These are phyloP conservation scores for Adansonia digitata DNA, from an alignment of 345 rosid genomes.

Conservation along the genomic window DNA sequence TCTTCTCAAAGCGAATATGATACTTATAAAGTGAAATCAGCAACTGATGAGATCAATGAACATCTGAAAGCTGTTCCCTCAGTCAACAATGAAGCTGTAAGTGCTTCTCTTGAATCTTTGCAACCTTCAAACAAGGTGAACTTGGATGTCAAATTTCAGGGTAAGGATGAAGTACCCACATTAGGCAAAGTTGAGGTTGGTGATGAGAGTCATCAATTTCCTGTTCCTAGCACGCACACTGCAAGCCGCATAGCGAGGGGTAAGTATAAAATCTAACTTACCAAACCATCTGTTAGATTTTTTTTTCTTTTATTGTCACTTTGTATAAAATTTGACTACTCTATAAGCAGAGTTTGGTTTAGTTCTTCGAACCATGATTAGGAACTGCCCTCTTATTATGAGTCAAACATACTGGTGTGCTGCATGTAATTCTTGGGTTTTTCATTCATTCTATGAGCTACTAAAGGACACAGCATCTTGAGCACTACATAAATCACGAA, in stretches of 20 bases:
- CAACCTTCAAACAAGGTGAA: conserved; percentile 28
- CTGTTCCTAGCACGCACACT: conserved; percentile 30
- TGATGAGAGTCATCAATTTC: conserved; percentile 42
- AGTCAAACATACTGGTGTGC: neutral
- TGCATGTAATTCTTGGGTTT: neutral
- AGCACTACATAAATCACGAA: neutral
- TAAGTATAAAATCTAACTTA: conserved; percentile 24
- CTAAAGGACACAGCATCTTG: neutral
- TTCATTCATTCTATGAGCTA: neutral
- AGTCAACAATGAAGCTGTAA: conserved; percentile 27
- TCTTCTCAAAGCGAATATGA: conserved; percentile 38
- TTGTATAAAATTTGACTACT: neutral
- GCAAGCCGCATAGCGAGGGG: conserved; percentile 49
- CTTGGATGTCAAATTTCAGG: conserved; percentile 28
- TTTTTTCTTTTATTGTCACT: neutral
- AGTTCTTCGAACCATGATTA: neutral
- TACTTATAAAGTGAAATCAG: conserved; percentile 15
- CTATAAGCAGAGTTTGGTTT: neutral
- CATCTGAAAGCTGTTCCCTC: conserved; percentile 19
- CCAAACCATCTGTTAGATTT: neutral
- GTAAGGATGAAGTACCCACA: conserved; percentile 30
- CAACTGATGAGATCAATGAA: conserved; percentile 24
- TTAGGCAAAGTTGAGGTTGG: conserved; percentile 29
- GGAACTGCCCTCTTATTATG: neutral
- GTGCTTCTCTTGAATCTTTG: conserved; percentile 25